These are phyloP conservation scores for Ceriops decandra DNA, from an alignment of 345 rosid species.

Conservation along the genomic window DNA sequence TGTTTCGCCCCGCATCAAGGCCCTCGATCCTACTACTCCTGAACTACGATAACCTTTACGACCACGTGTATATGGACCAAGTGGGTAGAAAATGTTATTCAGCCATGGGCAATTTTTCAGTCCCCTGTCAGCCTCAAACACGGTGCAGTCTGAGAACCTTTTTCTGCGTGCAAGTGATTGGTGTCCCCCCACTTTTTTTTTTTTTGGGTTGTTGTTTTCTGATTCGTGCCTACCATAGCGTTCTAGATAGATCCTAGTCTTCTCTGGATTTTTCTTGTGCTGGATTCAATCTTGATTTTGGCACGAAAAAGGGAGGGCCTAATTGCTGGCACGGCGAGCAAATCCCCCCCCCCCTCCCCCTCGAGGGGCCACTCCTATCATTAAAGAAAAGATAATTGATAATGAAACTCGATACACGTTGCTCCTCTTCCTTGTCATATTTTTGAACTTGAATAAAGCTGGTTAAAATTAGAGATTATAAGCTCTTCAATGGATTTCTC, in stretches of 20 bases:
- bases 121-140: background rate
- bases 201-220: background rate
- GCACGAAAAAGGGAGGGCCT: background rate
- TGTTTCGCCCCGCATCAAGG: too few species aligned
- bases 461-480: too few species aligned
- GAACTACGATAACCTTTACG: too few species aligned
- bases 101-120: too few species aligned
- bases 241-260: background rate
- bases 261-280: background rate
- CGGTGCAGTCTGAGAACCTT: background rate
- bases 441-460: too few species aligned
- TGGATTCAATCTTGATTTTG: background rate
- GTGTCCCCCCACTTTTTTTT: background rate
- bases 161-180: background rate
- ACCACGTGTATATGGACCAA: too few species aligned
- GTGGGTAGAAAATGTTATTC: too few species aligned
- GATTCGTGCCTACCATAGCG: background rate
- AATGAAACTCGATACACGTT: too few species aligned
- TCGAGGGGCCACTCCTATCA: background rate
- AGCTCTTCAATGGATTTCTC: too few species aligned
- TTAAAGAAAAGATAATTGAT: background rate
- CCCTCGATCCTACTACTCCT: too few species aligned
- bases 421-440: too few species aligned
- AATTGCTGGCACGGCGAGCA: background rate
- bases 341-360: background rate